phyloP scores from a whole-genome alignment of 495 filamentous ascomycete genomes.

The Xylaria venustula region DNA sequence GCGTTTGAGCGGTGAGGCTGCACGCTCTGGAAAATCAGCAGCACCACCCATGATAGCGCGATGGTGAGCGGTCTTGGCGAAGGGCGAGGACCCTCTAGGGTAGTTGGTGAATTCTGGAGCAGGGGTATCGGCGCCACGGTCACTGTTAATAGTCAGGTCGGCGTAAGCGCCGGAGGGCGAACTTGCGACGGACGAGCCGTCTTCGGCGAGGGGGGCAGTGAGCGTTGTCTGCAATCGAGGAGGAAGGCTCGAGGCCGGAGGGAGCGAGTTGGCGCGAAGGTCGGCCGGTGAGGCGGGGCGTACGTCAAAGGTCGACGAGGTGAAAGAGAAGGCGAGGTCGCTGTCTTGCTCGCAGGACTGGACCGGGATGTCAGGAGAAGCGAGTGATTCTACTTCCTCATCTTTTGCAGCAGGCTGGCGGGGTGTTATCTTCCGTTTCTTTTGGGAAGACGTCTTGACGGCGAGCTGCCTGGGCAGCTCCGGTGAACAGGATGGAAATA shows the following conservation, averaged over 20 bases:
- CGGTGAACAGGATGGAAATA: slow-evolving; percentile 5
- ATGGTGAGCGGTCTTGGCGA: slow-evolving; percentile 38
- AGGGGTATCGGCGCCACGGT: slow-evolving; percentile 52
- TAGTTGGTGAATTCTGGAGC: slow-evolving; percentile 19
- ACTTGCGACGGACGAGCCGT: slow-evolving; percentile 57
- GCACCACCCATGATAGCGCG: slow-evolving; percentile 55
- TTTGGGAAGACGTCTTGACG: slow-evolving; percentile 84
- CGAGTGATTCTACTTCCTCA: slow-evolving; percentile 28
- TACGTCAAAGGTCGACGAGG: slow-evolving; percentile 34
- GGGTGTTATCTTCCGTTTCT: slow-evolving; percentile 78
- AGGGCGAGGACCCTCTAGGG: slow-evolving; percentile 40
- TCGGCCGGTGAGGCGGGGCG: slow-evolving; percentile 51
- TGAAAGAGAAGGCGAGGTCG: slow-evolving; percentile 37
- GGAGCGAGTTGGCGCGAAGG: slow-evolving; percentile 58
- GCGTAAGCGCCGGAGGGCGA: slow-evolving; percentile 73
- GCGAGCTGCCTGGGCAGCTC: slow-evolving; percentile 68
- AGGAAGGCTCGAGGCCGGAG: slow-evolving; percentile 47
- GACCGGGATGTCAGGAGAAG: slow-evolving; percentile 44
- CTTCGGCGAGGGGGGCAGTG: slow-evolving; percentile 46
- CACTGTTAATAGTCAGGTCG: slow-evolving; percentile 65
- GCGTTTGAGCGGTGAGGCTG: slow-evolving; percentile 56
- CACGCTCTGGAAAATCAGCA: slow-evolving; percentile 48
- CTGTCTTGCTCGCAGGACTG: slow-evolving; percentile 49
- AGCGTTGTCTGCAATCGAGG: slow-evolving; percentile 50
- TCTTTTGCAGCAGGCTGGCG: slow-evolving; percentile 45